These are phyloP conservation scores for Polysphondylium violaceum DNA, from an alignment of 78 protist species.

Conservation along the genomic window DNA sequence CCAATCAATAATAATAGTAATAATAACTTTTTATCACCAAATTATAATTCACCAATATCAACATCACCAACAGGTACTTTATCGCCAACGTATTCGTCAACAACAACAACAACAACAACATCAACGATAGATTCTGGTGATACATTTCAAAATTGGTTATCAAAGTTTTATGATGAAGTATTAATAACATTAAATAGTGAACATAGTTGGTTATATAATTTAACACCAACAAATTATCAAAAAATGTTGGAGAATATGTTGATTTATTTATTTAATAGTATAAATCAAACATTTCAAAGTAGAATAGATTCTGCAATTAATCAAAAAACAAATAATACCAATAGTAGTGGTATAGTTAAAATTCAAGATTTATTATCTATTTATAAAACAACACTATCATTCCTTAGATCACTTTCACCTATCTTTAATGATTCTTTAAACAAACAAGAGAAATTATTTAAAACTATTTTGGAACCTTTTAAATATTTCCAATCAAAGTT, in stretches of 20 bases:
- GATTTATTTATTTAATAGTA: conserved; percentile 4
- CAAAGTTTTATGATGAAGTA: conserved; percentile 57
- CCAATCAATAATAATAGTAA: background rate
- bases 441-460: background rate
- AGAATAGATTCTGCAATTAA: conserved; percentile 19
- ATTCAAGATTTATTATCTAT: conserved; percentile 17
- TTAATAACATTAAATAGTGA: background rate
- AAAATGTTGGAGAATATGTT: conserved; percentile 18
- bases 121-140: too few species aligned
- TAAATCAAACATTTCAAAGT: conserved; percentile 15
- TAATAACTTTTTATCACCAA: background rate
- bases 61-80: conserved; percentile 6
- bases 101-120: background rate
- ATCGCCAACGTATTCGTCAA: background rate
- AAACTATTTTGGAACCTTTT: conserved; percentile 54
- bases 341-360: too few species aligned
- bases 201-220: background rate
- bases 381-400: conserved; percentile 40
- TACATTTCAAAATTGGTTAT: conserved; percentile 10
- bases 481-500: conserved; percentile 50
- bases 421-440: background rate
- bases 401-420: conserved; percentile 15
- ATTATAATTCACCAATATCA: background rate
- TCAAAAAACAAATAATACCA: background rate
- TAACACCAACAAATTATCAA: background rate